phyloP scores from a whole-genome alignment of 2,329 filamentous ascomycete species.

The Triangularia setosa region DNA sequence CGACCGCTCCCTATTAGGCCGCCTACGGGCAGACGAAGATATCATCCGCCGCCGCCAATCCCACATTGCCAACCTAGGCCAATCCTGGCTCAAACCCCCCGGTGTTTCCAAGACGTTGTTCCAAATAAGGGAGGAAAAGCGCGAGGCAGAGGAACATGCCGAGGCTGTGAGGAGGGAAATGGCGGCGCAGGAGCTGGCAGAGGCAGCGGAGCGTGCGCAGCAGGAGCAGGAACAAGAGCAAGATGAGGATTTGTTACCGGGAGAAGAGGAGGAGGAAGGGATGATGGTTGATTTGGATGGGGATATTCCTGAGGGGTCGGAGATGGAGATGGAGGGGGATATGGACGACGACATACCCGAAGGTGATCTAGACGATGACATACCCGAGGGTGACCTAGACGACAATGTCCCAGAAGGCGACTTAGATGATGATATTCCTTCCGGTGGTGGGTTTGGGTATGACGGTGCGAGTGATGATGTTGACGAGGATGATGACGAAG shows the following conservation, averaged over 20 bases:
- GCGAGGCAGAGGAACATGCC: conserved; percentile 82
- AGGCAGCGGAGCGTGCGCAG: conserved; percentile 40
- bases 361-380: conserved; percentile 67
- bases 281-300: background rate
- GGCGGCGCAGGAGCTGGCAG: conserved; percentile 69
- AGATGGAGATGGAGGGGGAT: conserved; percentile 30
- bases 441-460: background rate
- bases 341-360: conserved; percentile 44
- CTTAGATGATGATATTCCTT: conserved; percentile 30
- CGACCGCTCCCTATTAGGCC: conserved; percentile 60
- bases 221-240: conserved; percentile 20
- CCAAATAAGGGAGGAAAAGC: conserved; percentile 82
- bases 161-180: conserved; percentile 68
- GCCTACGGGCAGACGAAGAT: conserved; percentile 72
- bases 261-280: conserved; percentile 37
- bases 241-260: conserved; percentile 39
- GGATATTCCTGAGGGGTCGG: background rate
- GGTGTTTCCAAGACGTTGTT: conserved; percentile 86
- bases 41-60: conserved; percentile 70
- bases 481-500: conserved; percentile 36
- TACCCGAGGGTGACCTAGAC: conserved; percentile 57
- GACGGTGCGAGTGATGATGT: conserved; percentile 27
- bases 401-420: conserved; percentile 29
- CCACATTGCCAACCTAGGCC: conserved; percentile 83
- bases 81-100: conserved; percentile 84